A percentile compares a stretch with the other conserved stretches of the same genome.
Conservation (phyloP, 495 filamentous ascomycete species). For the Aspergillus ellipticus region DNA sequence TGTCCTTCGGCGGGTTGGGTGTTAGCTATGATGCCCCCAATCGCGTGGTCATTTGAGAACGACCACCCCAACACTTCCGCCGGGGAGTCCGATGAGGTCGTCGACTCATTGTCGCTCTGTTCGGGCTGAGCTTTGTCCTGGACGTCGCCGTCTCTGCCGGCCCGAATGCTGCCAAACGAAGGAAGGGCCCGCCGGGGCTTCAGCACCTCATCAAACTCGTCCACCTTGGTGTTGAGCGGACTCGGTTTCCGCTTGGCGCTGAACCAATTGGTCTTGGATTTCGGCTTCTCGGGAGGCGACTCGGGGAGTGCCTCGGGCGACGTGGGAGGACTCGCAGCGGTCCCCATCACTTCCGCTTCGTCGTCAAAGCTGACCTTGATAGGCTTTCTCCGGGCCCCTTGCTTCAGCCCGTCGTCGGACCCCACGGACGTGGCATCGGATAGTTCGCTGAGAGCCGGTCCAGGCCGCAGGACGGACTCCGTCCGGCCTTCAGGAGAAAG, state of each 20-base stretch:
- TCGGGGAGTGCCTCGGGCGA: slow-evolving; percentile 45
- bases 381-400: slow-evolving; percentile 57
- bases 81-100: slow-evolving; percentile 30
- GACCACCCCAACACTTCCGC: slow-evolving; percentile 20
- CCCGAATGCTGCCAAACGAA: slow-evolving; percentile 78
- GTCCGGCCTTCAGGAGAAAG: slow-evolving; percentile 43
- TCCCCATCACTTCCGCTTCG: slow-evolving; percentile 56
- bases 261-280: slow-evolving; percentile 51
- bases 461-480: slow-evolving; percentile 19
- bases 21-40: slow-evolving; percentile 55
- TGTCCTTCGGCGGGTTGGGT: slow-evolving; percentile 4
- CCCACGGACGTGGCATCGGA: slow-evolving; percentile 57
- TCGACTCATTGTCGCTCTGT: slow-evolving; percentile 39
- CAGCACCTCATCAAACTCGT: slow-evolving; percentile 64
- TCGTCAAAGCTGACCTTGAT: slow-evolving; percentile 88
- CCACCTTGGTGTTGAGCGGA: slow-evolving; percentile 28
- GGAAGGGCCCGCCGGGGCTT: slow-evolving; percentile 73
- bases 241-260: slow-evolving; percentile 42
- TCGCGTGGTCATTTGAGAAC: slow-evolving; percentile 61
- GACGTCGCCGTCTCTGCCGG: slow-evolving; percentile 28
- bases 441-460: slow-evolving; percentile 51
- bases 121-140: slow-evolving; percentile 17
- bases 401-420: slow-evolving; percentile 55
- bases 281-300: slow-evolving; percentile 46
- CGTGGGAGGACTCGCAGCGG: slow-evolving; percentile 51